Evolutionary conservation across 2,329 filamentous ascomycete genomes (phyloP).

Genomic region (Akanthomyces uredinophilus): DNA sequence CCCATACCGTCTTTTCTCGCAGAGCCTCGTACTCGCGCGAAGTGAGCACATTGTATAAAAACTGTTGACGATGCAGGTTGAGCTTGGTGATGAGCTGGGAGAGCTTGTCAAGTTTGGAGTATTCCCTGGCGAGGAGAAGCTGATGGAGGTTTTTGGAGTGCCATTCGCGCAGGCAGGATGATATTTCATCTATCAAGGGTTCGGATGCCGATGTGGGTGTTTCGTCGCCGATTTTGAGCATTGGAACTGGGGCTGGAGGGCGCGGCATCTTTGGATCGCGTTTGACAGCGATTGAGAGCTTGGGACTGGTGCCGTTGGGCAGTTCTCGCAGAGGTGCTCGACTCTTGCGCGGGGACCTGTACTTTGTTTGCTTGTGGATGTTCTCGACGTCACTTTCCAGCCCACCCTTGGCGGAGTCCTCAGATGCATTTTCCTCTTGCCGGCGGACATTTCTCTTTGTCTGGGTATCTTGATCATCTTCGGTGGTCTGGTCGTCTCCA

Average conservation of each 20-base stretch:
- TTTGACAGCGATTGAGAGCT: slow-evolving; percentile 42
- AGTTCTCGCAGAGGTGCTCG: slow-evolving; percentile 32
- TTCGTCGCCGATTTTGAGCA: slow-evolving; percentile 97
- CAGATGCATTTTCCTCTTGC: slow-evolving; percentile 29
- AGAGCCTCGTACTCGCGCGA: slow-evolving; percentile 73
- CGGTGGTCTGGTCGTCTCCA: slow-evolving; percentile 38
- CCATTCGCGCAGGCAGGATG: slow-evolving; percentile 95
- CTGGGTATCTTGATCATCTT: slow-evolving; percentile 28
- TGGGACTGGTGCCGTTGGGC: slow-evolving; percentile 36
- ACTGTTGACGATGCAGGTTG: slow-evolving; percentile 79
- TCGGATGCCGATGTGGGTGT: slow-evolving; percentile 85
- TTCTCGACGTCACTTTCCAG: slow-evolving; percentile 33
- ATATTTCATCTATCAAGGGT: slow-evolving; percentile 94
- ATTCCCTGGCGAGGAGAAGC: slow-evolving; percentile 76
- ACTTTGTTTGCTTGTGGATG: slow-evolving; percentile 25
- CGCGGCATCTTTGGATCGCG: slow-evolving; percentile 66
- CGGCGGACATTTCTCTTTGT: slow-evolving; percentile 22
- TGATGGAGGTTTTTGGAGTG: slow-evolving; percentile 96
- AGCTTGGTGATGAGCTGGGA: slow-evolving; percentile 75
- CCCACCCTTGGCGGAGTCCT: slow-evolving; percentile 52
- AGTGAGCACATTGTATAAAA: slow-evolving; percentile 91
- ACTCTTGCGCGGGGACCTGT: slow-evolving; percentile 20
- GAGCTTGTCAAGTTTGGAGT: slow-evolving; percentile 74
- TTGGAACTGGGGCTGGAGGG: slow-evolving; percentile 87
- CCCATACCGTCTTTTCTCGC: slow-evolving; percentile 90